These are phyloP conservation scores for Hypoxylon crocopeplum DNA, from an alignment of 495 filamentous ascomycete genomes.

Conservation along the genomic window DNA sequence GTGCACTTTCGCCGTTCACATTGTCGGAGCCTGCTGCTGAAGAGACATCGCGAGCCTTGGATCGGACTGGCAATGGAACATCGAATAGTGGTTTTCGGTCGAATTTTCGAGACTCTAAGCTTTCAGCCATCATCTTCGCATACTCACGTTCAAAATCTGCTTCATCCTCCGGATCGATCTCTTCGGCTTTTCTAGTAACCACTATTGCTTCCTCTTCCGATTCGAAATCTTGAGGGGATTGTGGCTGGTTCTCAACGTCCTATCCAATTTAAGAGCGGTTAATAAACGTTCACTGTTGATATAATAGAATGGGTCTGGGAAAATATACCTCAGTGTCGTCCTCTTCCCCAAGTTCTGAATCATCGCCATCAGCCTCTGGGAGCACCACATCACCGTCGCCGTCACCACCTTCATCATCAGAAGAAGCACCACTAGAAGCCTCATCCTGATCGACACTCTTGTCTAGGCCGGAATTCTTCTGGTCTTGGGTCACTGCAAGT, in stretches of 20 bases:
- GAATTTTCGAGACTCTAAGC: conserved; percentile 89
- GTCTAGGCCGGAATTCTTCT: conserved; percentile 76
- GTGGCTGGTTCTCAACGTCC: conserved; percentile 47
- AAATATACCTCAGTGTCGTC: conserved; percentile 58
- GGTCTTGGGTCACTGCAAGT: conserved; percentile 85
- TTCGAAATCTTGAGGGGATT: conserved; percentile 61
- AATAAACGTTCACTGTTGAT: not conserved
- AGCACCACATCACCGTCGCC: conserved; percentile 57
- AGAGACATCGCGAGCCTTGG: conserved; percentile 66
- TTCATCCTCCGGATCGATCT: conserved; percentile 91
- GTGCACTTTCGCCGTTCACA: conserved; percentile 49
- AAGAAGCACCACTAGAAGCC: conserved; percentile 65
- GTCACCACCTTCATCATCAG: conserved; percentile 70
- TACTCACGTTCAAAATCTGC: conserved; percentile 98
- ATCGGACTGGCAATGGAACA: conserved; percentile 87
- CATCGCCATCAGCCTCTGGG: conserved; percentile 50
- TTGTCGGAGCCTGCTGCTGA: conserved; percentile 57
- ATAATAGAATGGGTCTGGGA: not conserved
- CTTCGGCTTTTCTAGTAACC: conserved; percentile 86
- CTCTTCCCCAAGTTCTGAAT: conserved; percentile 54
- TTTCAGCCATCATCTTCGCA: conserved; percentile 98
- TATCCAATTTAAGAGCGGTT: conserved; percentile 40
- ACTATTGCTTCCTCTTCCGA: conserved; percentile 87
- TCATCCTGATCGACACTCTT: conserved; percentile 72
- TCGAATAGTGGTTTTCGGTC: conserved; percentile 95